Percentiles rank a stretch among this genome's conserved stretches.
Evolutionary conservation across 768 basidiomycete genomes (phyloP).

Genomic region (Xerocomellus intermedius): DNA sequence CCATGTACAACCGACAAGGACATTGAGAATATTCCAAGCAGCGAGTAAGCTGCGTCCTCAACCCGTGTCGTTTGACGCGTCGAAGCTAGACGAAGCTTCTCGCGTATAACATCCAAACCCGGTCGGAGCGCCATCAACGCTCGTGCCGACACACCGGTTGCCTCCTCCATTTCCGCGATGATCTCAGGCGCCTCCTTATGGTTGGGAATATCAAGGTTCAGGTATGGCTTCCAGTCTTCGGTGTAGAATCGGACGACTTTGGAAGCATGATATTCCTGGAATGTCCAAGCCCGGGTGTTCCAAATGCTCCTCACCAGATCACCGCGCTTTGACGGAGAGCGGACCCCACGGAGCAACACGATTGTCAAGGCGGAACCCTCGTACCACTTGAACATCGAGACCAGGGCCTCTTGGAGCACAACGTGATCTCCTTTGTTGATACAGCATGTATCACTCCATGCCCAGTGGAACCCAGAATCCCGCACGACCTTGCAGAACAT

Average conservation of each 20-base stretch:
- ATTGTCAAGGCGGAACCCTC: background rate
- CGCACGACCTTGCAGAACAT: background rate
- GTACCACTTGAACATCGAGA: background rate
- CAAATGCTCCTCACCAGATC: background rate
- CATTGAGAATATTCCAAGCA: background rate
- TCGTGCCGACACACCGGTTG: background rate
- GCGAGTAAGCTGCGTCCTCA: background rate
- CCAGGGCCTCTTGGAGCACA: background rate
- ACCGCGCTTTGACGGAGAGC: background rate
- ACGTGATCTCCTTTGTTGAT: background rate
- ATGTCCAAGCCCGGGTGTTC: background rate
- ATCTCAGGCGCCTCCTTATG: background rate
- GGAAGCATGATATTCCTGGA: background rate
- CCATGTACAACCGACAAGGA: background rate
- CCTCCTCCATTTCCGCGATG: background rate
- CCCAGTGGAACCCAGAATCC: background rate
- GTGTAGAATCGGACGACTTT: background rate
- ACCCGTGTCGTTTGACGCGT: conserved; percentile 2
- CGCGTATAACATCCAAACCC: background rate
- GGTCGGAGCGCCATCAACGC: background rate
- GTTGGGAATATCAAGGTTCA: background rate
- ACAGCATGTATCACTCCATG: background rate
- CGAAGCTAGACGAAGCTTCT: background rate
- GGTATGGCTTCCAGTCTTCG: background rate
- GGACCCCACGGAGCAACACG: background rate